Evolutionary conservation across 371 early-diverging fungal species (phyloP).

Genomic region (Mortierella sp.): DNA sequence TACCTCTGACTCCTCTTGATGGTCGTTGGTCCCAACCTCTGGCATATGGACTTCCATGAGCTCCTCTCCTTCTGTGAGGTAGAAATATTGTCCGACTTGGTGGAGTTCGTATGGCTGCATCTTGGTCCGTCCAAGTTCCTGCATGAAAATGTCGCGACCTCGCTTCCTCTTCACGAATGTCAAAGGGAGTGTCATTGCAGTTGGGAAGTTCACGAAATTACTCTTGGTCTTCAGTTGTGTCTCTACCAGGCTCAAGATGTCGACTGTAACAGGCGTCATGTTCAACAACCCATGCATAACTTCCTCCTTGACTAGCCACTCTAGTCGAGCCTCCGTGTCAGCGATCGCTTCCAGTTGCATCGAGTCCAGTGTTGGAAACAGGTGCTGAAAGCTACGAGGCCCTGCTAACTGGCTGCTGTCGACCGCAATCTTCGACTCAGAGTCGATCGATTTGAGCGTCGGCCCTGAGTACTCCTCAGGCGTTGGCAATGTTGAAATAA

Average conservation of each 20-base stretch:
- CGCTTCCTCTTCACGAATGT: slow-evolving; percentile 67
- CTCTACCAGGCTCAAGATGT: slow-evolving; percentile 71
- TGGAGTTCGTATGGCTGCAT: slow-evolving; percentile 65
- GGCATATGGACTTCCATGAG: slow-evolving; percentile 4
- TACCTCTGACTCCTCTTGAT: slow-evolving; percentile 7
- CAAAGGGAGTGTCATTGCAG: slow-evolving; percentile 68
- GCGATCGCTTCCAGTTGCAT: slow-evolving; percentile 72
- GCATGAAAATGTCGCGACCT: slow-evolving; percentile 67
- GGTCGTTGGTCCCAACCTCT: slow-evolving; percentile 9
- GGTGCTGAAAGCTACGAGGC: slow-evolving; percentile 52
- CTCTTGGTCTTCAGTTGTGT: slow-evolving; percentile 71
- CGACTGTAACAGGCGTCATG: slow-evolving; percentile 63
- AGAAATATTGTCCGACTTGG: slow-evolving; percentile 70
- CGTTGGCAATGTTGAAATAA: slow-evolving; percentile 72
- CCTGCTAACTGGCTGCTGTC: slow-evolving; percentile 28
- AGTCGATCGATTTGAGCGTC: slow-evolving; percentile 47
- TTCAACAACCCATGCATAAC: slow-evolving; percentile 79
- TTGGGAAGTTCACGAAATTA: slow-evolving; percentile 75
- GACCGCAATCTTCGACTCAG: slow-evolving; percentile 49
- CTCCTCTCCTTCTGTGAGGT: slow-evolving; percentile 64
- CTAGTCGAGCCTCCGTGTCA: slow-evolving; percentile 69
- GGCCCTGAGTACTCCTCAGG: slow-evolving; percentile 59
- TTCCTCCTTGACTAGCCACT: slow-evolving; percentile 79
- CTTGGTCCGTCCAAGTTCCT: slow-evolving; percentile 63
- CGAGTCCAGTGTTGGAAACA: slow-evolving; percentile 56